phyloP scores from a whole-genome alignment of 345 rosid species.

The Heritiera littoralis region DNA sequence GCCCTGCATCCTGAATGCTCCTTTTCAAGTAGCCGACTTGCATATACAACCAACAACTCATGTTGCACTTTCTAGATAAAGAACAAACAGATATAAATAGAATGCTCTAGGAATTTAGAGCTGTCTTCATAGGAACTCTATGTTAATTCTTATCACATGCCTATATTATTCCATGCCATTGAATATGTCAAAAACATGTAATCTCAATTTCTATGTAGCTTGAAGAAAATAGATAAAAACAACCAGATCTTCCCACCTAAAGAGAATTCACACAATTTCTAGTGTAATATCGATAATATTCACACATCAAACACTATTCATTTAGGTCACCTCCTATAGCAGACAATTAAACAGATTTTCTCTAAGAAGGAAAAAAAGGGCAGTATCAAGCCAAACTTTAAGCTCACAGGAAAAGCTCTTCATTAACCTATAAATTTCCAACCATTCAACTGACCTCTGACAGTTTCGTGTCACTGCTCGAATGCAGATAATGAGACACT shows the following conservation, averaged over 20 bases:
- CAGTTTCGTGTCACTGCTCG: constrained; percentile 85
- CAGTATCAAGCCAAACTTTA: neutral
- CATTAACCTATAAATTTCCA: constrained; percentile 7
- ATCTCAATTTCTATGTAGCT: neutral
- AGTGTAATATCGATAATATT: neutral
- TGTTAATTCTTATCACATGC: neutral
- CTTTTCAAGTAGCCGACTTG: constrained; percentile 72
- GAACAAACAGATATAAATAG: constrained; percentile 10
- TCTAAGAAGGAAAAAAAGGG: neutral
- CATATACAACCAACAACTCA: constrained; percentile 65
- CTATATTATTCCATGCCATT: neutral
- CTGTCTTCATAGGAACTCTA: neutral
- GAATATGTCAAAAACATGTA: too few species aligned
- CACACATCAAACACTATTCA: neutral
- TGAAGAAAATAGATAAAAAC: neutral
- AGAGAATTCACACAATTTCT: neutral
- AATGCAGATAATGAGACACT: constrained; percentile 82
- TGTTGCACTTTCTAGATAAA: constrained; percentile 80
- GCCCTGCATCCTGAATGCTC: constrained; percentile 89
- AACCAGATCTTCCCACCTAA: neutral
- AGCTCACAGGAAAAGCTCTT: neutral
- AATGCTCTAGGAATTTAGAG: constrained; percentile 7
- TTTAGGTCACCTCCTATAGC: neutral
- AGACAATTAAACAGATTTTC: neutral
- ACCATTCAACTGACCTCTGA: constrained; percentile 67